These are phyloP conservation scores for Calonectria fujianensis DNA, from an alignment of 2,329 filamentous ascomycete genomes.

Conservation along the genomic window DNA sequence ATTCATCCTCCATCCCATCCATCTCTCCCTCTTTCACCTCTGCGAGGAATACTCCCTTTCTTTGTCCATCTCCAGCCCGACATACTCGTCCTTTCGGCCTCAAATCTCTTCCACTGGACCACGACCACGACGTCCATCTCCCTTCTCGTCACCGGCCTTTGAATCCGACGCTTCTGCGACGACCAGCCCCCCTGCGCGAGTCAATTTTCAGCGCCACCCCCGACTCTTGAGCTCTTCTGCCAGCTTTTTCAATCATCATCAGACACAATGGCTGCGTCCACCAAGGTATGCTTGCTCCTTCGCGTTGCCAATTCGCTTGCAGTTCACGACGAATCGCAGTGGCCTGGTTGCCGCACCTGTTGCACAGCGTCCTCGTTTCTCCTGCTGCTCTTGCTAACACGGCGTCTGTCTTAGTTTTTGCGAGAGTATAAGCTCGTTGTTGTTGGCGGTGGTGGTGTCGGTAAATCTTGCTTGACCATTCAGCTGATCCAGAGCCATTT, in stretches of 20 bases:
- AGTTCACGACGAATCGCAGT: background rate
- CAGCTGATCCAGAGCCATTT: conserved; percentile 97
- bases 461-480: conserved; percentile 99
- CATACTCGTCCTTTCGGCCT: conserved; percentile 27
- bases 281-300: conserved; percentile 56
- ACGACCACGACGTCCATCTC: conserved; percentile 34
- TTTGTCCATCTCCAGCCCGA: conserved; percentile 39
- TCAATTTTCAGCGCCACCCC: conserved; percentile 45
- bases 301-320: background rate
- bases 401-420: conserved; percentile 76
- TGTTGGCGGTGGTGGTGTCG: conserved; percentile 97
- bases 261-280: conserved; percentile 60
- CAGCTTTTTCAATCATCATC: conserved; percentile 46
- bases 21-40: conserved; percentile 34
- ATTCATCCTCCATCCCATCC: conserved; percentile 38
- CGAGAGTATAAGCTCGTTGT: conserved; percentile 98
- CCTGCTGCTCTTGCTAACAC: conserved; percentile 43
- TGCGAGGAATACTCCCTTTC: conserved; percentile 41
- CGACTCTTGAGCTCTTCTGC: conserved; percentile 43
- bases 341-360: background rate
- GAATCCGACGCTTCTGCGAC: conserved; percentile 46
- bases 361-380: background rate
- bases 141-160: conserved; percentile 41
- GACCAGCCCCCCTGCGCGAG: conserved; percentile 45
- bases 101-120: conserved; percentile 31